Conservation (phyloP, 345 rosid species). For the Punica granatum region DNA sequence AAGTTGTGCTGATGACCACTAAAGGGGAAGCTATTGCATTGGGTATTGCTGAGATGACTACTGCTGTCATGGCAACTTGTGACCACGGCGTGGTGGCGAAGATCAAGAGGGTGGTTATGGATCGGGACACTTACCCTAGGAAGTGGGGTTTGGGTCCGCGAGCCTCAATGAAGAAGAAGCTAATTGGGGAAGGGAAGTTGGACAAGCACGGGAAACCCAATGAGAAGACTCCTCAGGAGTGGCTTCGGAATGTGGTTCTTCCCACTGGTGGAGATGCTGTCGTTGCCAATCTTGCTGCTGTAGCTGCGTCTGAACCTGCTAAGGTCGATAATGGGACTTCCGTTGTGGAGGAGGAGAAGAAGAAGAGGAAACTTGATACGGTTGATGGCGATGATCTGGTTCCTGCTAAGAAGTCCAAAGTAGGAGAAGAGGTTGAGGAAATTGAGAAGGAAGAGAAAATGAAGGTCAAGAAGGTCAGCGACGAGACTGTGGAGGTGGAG, state of each 20-base stretch:
- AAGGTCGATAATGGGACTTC: conserved; percentile 13
- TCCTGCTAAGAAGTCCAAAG: conserved; percentile 49
- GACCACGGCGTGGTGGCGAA: conserved; percentile 95
- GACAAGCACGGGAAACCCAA: conserved; percentile 89
- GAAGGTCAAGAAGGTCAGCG: conserved; percentile 28
- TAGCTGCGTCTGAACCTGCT: conserved; percentile 19
- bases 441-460: conserved; percentile 23
- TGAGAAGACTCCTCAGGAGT: conserved; percentile 69
- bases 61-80: conserved; percentile 89
- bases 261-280: conserved; percentile 69
- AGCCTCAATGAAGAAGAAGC: conserved; percentile 84
- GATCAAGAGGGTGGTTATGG: conserved; percentile 98
- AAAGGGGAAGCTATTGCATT: conserved; percentile 91
- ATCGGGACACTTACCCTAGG: conserved; percentile 91
- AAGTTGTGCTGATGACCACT: conserved; percentile 89
- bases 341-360: conserved; percentile 24
- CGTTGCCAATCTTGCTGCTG: conserved; percentile 69
- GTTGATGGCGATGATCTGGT: conserved; percentile 31
- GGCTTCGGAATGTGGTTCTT: conserved; percentile 66
- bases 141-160: conserved; percentile 93
- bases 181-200: conserved; percentile 71
- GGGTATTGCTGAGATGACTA: conserved; percentile 97
- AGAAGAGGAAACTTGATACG: conserved; percentile 25
- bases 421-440: conserved; percentile 21
- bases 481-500: conserved; percentile 21